These are phyloP conservation scores for Claviceps humidiphila DNA, from an alignment of 2,329 filamentous ascomycete species.

Conservation along the genomic window DNA sequence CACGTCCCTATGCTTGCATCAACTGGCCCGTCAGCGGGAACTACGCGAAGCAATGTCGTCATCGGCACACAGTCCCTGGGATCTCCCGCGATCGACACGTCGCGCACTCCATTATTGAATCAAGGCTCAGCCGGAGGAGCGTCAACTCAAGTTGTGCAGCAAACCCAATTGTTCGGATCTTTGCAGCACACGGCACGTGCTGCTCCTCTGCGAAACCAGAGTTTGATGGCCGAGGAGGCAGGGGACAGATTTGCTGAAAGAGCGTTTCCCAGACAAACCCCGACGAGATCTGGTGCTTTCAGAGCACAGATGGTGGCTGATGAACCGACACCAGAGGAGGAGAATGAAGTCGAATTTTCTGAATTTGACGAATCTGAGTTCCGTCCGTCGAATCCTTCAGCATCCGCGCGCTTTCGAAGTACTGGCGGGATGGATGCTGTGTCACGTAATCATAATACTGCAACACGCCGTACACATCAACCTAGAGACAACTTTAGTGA, in stretches of 20 bases:
- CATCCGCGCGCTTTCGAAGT: background rate
- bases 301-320: background rate
- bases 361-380: slow-evolving; percentile 18
- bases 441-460: background rate
- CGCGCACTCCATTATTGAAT: slow-evolving; percentile 21
- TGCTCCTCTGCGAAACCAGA: slow-evolving; percentile 8
- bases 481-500: slow-evolving; percentile 28
- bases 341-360: slow-evolving; percentile 16
- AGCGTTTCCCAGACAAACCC: slow-evolving; percentile 16
- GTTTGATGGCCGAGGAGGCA: slow-evolving; percentile 14
- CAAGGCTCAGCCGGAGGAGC: slow-evolving; percentile 17
- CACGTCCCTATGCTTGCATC: slow-evolving; percentile 21
- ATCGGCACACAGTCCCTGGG: slow-evolving; percentile 30
- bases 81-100: slow-evolving; percentile 18
- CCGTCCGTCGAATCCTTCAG: background rate
- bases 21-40: slow-evolving; percentile 5
- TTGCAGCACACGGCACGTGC: slow-evolving; percentile 11
- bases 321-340: slow-evolving; percentile 2
- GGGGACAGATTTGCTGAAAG: slow-evolving; percentile 7
- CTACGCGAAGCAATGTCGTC: slow-evolving; percentile 19
- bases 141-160: slow-evolving; percentile 35
- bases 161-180: slow-evolving; percentile 32
- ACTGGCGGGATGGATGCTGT: background rate
- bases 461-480: slow-evolving; percentile 8
- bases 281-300: background rate